Evolutionary conservation across 805 yeast species (phyloP).

Genomic region (Brettanomyces naardenensis): DNA sequence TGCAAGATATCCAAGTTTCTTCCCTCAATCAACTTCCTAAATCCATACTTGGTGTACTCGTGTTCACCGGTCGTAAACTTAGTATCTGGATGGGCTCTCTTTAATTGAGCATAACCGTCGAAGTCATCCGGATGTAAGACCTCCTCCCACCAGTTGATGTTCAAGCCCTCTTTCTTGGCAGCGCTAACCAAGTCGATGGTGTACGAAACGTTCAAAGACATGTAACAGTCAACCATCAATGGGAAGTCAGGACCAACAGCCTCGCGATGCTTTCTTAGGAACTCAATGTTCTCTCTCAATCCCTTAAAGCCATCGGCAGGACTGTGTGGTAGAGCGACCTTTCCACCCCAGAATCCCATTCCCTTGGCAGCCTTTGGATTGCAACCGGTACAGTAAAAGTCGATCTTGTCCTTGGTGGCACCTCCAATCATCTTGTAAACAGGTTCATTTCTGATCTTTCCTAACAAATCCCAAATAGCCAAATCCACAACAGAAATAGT

Average conservation of each 20-base stretch:
- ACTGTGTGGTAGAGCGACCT: conserved; percentile 42
- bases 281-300: conserved; percentile 36
- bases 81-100: conserved; percentile 38
- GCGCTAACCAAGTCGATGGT: conserved; percentile 37
- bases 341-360: conserved; percentile 49
- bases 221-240: conserved; percentile 45
- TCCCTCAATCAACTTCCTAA: conserved; percentile 42
- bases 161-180: conserved; percentile 34
- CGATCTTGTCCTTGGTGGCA: conserved; percentile 35
- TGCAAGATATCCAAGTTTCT: conserved; percentile 40
- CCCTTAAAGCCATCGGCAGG: conserved; percentile 45
- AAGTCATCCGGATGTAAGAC: conserved; percentile 44
- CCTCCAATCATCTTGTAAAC: conserved; percentile 47
- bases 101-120: conserved; percentile 38
- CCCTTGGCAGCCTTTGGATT: conserved; percentile 39
- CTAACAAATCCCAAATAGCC: conserved; percentile 44
- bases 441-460: conserved; percentile 42
- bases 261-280: conserved; percentile 35
- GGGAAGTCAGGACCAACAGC: conserved; percentile 46
- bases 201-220: conserved; percentile 42
- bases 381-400: conserved; percentile 43
- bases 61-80: conserved; percentile 49
- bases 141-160: conserved; percentile 47
- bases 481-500: conserved; percentile 39
- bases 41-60: conserved; percentile 43